phyloP scores from a whole-genome alignment of 495 filamentous ascomycete species.

The Xylaria bambusicola region DNA sequence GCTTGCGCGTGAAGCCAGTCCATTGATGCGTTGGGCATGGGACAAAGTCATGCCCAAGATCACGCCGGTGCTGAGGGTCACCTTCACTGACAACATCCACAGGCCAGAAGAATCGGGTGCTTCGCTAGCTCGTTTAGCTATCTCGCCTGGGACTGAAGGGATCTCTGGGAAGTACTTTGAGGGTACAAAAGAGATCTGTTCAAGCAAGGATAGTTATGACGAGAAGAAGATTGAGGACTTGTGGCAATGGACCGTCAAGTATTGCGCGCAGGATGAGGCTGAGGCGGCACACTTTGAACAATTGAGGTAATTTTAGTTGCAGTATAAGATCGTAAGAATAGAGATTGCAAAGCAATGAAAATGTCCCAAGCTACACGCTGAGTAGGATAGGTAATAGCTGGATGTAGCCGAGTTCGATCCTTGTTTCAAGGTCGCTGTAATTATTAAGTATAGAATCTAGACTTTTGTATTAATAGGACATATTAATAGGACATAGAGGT shows the following conservation, averaged over 20 bases:
- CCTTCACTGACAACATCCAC: constrained; percentile 39
- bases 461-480: too few relatives aligned
- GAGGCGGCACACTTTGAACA: constrained; percentile 36
- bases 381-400: too few relatives aligned
- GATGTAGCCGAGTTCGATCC: too few relatives aligned
- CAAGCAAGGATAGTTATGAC: constrained; percentile 42
- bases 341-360: too few relatives aligned
- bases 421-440: too few relatives aligned
- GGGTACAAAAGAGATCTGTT: constrained; percentile 36
- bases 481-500: too few relatives aligned
- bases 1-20: constrained; percentile 32
- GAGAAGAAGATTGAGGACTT: constrained; percentile 48
- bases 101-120: constrained; percentile 39
- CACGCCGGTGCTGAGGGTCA: constrained; percentile 35
- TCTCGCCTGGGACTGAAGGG: constrained; percentile 29
- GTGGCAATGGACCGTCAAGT: constrained; percentile 52
- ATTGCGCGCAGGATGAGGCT: constrained; percentile 36
- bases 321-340: too few relatives aligned
- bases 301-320: not conserved
- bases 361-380: too few relatives aligned
- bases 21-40: constrained; percentile 29
- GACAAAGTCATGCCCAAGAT: constrained; percentile 37
- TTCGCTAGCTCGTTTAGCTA: constrained; percentile 39
- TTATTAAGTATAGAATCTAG: too few relatives aligned
- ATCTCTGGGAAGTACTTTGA: constrained; percentile 44